These are phyloP conservation scores for Boletus pseudo-olivaceus DNA, from an alignment of 768 basidiomycete species.

Conservation along the genomic window DNA sequence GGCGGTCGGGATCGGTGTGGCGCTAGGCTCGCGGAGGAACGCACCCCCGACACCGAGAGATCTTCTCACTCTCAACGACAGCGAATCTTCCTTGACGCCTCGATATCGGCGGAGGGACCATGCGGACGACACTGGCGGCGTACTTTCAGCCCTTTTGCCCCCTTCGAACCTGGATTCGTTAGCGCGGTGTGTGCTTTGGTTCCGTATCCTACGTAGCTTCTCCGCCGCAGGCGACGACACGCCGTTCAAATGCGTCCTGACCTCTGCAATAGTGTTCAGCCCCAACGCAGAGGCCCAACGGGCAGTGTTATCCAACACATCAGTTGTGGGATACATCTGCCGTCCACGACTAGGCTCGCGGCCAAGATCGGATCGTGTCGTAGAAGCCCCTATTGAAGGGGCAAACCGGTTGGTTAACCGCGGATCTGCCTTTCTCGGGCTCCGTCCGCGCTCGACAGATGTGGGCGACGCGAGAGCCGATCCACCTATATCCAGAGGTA, in stretches of 20 bases:
- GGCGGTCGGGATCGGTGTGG: constrained; percentile 21
- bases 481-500: constrained; percentile 28
- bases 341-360: constrained; percentile 20
- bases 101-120: constrained; percentile 18
- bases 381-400: constrained; percentile 25
- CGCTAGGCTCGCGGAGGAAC: constrained; percentile 29
- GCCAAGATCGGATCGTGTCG: constrained; percentile 20
- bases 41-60: constrained; percentile 3
- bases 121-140: constrained; percentile 24
- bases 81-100: constrained; percentile 9
- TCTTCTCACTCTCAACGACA: constrained; percentile 5
- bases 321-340: constrained; percentile 18
- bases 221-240: constrained; percentile 17
- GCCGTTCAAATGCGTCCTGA: constrained; percentile 12
- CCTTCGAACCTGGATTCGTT: background rate
- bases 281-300: constrained; percentile 27
- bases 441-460: constrained; percentile 28
- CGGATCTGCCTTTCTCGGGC: constrained; percentile 18
- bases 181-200: background rate
- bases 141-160: constrained; percentile 29
- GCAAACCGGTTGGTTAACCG: constrained; percentile 14
- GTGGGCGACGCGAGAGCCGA: constrained; percentile 20
- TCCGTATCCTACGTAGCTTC: constrained; percentile 22
- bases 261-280: constrained; percentile 23
- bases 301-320: constrained; percentile 26